phyloP scores from a whole-genome alignment of 345 rosid genomes.

The Syzygium aqueum region DNA sequence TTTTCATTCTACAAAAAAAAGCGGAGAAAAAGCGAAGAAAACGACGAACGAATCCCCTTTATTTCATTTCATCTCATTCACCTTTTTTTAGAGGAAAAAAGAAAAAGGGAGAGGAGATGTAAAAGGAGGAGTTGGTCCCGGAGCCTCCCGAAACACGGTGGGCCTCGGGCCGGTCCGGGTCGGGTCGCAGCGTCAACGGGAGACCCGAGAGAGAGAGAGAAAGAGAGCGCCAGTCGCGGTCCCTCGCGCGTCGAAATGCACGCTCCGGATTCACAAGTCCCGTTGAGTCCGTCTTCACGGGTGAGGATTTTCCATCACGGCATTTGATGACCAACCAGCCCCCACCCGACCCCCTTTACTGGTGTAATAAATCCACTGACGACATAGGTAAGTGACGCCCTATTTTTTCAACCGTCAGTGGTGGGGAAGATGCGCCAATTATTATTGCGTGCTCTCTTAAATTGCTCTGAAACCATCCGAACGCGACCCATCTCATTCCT shows the following conservation, averaged over 20 bases:
- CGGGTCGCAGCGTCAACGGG: neutral
- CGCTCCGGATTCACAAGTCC: neutral
- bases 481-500: neutral
- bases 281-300: neutral
- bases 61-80: neutral
- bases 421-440: neutral
- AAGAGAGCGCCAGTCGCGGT: neutral
- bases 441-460: neutral
- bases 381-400: neutral
- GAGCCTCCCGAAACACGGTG: neutral
- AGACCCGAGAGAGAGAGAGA: neutral
- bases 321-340: neutral
- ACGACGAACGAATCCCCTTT: neutral
- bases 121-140: neutral
- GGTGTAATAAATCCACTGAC: neutral
- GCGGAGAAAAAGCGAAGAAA: neutral
- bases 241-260: neutral
- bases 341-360: neutral
- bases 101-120: neutral
- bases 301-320: neutral
- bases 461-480: neutral
- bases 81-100: neutral
- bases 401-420: neutral
- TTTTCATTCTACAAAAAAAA: neutral
- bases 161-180: neutral